These are phyloP conservation scores for Candida labiduridarum DNA, from an alignment of 1,139 yeast genomes.

Conservation along the genomic window DNA sequence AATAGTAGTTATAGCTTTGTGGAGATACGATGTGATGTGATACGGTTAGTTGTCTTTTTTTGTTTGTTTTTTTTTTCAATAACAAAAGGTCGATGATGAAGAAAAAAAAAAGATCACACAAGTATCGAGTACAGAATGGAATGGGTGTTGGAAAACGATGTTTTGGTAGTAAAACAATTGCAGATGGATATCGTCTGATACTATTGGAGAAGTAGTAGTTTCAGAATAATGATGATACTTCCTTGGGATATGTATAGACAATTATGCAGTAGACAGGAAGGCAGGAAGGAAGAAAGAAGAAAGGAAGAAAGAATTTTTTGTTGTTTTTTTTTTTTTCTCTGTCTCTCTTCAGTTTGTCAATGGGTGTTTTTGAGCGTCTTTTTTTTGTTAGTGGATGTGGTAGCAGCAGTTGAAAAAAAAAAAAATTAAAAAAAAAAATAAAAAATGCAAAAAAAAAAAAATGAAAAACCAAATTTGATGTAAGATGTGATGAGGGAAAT, in stretches of 20 bases:
- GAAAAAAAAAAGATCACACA: slow-evolving; percentile 1
- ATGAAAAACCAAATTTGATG: too few relatives aligned
- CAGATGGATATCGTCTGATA: too few relatives aligned
- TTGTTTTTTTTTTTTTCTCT: slow-evolving; percentile 2
- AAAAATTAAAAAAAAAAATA: too few relatives aligned
- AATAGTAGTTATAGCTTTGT: not conserved
- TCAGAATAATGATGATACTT: not conserved
- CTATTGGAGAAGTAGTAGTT: not conserved
- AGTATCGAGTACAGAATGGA: not conserved
- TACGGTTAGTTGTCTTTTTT: not conserved
- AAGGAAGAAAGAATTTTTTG: not conserved
- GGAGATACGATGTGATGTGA: not conserved
- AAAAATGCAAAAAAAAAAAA: not conserved
- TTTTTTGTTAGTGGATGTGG: too few relatives aligned
- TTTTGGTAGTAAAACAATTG: too few relatives aligned
- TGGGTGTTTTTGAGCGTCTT: not conserved
- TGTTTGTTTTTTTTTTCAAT: not conserved
- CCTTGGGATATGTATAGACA: not conserved
- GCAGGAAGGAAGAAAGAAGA: not conserved
- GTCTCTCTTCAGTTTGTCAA: not conserved
- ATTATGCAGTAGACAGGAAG: not conserved
- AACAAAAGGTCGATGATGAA: not conserved
- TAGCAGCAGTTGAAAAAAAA: too few relatives aligned
- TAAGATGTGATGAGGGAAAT: slow-evolving; percentile 4
- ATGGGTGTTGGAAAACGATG: not conserved